Evolutionary conservation across 2,329 filamentous ascomycete species (phyloP).

Genomic region (Penicillium sp.): DNA sequence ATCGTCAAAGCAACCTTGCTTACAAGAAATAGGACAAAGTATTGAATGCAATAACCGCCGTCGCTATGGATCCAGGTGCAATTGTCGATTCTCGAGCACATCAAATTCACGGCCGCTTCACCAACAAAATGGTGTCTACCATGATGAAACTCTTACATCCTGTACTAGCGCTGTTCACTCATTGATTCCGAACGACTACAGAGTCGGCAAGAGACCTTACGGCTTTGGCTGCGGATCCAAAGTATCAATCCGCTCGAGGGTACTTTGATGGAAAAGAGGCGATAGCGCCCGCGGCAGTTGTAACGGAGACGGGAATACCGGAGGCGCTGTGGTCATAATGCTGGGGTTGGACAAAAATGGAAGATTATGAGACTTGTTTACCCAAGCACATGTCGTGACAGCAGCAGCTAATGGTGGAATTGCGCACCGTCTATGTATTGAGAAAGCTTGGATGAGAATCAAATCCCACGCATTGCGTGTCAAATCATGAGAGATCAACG

Average conservation of each 20-base stretch:
- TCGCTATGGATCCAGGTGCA: slow-evolving; percentile 10
- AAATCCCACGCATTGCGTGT: too few relatives aligned
- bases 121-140: background rate
- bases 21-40: background rate
- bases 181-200: background rate
- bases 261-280: background rate
- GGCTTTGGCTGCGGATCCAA: background rate
- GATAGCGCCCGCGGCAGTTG: background rate
- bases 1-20: background rate
- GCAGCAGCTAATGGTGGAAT: background rate
- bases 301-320: background rate
- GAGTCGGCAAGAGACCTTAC: background rate
- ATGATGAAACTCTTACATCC: background rate
- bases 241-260: background rate
- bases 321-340: background rate
- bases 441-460: too few relatives aligned
- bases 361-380: background rate
- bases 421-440: background rate
- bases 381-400: background rate
- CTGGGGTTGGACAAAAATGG: background rate
- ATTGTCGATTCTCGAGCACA: slow-evolving; percentile 9
- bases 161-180: background rate
- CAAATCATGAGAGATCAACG: too few relatives aligned
- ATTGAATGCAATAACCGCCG: slow-evolving; percentile 3
- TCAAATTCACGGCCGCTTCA: background rate